Base-by-base conservation (phyloP, 2,329 filamentous ascomycete genomes). In the Fusarium nodosum region DNA sequence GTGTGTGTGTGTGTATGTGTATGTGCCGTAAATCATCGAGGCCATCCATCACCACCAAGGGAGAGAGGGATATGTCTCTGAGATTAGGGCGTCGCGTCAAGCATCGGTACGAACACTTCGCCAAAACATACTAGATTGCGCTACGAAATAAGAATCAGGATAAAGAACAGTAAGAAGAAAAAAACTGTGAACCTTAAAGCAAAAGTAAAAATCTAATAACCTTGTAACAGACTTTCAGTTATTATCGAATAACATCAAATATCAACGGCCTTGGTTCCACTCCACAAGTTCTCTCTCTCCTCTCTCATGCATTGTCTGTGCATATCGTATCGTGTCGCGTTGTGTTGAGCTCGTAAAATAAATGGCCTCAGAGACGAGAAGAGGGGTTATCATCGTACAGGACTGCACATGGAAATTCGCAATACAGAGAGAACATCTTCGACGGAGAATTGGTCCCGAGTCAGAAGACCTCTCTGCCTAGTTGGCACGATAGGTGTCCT, bases 241-340 rank as follows among this genome's bases (percentile, higher is more conserved):
- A 26, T 38, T 22, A 50, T 64, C 52, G 36, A 56, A 57, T 44
- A 22, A 50, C 57, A 39, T 51, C 52, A 26, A 39, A 54, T 58
- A 26, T 52, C 20, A 54, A 52, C 45, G 44, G 62, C 36, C 34
- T 51, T 33, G 31, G 67, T 69, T 55, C 67, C 67, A 64, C 67
- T 31, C 48, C 33, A 39, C 16, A 31, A 31, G 31, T 36, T 59
- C 56, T 51, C 31, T 31, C 45, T 62, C 59, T 45, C 38, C 42
- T 51, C 48, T 31, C 47, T 67, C 52, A 39, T 60, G 31, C 36
- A 60, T 65, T 33, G 24, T 52, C 48, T 54, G n/a, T 58, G 48
- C 56, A 56, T 56, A 20, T 28, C 48, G 33, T 51, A 38, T 28
- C 48, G 33, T 51, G n/a, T 39, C 24, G 33, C 24, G 33, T 51